Conservation (phyloP, 2,329 filamentous ascomycete species). For the Aureobasidium sp. region DNA sequence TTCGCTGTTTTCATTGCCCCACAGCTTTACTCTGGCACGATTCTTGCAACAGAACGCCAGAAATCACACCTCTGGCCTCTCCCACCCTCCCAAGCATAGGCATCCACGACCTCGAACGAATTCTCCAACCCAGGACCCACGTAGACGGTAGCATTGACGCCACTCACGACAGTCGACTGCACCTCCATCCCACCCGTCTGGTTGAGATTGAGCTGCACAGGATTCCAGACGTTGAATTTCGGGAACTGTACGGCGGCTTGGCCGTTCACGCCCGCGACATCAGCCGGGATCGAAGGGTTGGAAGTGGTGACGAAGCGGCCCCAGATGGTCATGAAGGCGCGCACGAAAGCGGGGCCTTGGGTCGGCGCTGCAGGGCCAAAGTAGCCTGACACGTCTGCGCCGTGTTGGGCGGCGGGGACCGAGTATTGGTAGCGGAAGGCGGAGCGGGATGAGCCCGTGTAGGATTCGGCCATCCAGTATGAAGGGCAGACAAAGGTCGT, state of each 20-base stretch:
- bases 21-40: constrained; percentile 17
- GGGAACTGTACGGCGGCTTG: constrained; percentile 24
- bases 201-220: constrained; percentile 40
- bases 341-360: constrained; percentile 5
- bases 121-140: constrained; percentile 32
- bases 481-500: constrained; percentile 49
- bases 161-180: neutral
- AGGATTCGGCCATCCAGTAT: constrained; percentile 49
- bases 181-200: constrained; percentile 36
- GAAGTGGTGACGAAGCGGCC: constrained; percentile 40
- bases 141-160: constrained; percentile 25
- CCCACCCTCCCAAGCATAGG: constrained; percentile 40
- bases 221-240: constrained; percentile 29
- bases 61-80: constrained; percentile 40
- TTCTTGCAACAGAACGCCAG: constrained; percentile 27
- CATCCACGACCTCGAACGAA: constrained; percentile 35
- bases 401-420: constrained; percentile 35
- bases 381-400: constrained; percentile 28
- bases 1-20: too few relatives aligned
- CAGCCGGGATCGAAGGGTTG: constrained; percentile 32
- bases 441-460: constrained; percentile 21
- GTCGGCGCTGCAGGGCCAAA: constrained; percentile 13
- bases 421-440: constrained; percentile 45
- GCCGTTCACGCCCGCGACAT: constrained; percentile 17
- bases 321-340: constrained; percentile 28